These are phyloP conservation scores for Actinidia chinensis DNA, from an alignment of 179 eudicot genomes.

Conservation along the genomic window DNA sequence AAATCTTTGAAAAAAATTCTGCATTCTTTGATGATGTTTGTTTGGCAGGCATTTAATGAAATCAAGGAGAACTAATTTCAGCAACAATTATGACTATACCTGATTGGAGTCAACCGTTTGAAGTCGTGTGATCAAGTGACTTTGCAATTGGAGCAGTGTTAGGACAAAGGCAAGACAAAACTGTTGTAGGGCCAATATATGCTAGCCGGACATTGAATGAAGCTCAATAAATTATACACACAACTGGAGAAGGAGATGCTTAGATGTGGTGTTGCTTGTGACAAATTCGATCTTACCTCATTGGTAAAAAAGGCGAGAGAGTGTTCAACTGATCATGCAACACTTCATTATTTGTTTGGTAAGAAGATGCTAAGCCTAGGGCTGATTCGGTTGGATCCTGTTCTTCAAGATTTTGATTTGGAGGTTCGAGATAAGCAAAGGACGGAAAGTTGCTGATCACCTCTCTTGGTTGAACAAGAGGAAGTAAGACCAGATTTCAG, in stretches of 20 bases:
- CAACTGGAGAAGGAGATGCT: background rate
- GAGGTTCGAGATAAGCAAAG: background rate
- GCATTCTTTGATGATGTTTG: background rate
- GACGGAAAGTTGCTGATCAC: background rate
- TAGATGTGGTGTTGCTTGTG: background rate
- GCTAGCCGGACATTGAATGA: background rate
- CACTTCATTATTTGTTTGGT: background rate
- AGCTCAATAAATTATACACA: background rate
- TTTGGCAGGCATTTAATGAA: background rate
- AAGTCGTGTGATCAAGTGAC: slow-evolving; percentile 6
- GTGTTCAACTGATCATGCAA: background rate
- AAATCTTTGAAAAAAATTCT: background rate
- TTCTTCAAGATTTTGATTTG: background rate
- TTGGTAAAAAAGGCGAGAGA: background rate
- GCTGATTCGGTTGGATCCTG: background rate
- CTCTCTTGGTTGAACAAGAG: background rate
- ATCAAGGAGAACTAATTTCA: background rate
- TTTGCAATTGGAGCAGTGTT: background rate
- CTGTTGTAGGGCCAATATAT: background rate
- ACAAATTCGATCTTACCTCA: background rate
- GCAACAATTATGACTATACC: background rate
- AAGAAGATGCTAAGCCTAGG: background rate
- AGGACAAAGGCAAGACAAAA: background rate
- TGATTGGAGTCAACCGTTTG: background rate
- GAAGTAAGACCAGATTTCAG: background rate